These are phyloP conservation scores for Beauveria brongniartii DNA, from an alignment of 2,329 filamentous ascomycete genomes.

Conservation along the genomic window DNA sequence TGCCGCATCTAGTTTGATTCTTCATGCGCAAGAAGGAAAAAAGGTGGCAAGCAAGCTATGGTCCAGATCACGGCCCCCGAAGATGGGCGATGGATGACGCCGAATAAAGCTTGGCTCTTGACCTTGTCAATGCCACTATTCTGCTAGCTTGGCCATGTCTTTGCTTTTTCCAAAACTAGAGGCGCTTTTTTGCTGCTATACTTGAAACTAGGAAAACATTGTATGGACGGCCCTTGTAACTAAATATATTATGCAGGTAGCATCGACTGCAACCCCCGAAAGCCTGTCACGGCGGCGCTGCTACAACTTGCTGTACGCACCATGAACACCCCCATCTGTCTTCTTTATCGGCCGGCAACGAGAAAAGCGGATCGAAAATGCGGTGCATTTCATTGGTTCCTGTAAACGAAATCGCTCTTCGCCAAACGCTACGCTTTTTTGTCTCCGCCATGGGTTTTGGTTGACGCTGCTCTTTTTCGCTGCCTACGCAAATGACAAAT, in stretches of 20 bases:
- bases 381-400: neutral
- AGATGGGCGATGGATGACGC: neutral
- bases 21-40: no score
- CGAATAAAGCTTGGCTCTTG: neutral
- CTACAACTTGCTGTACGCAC: no score
- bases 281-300: no score
- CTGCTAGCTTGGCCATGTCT: neutral
- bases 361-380: no score
- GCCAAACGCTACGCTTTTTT: neutral
- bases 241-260: no score
- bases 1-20: no score
- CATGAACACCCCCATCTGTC: neutral
- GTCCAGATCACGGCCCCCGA: neutral
- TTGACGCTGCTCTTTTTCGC: neutral
- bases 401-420: neutral
- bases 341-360: neutral
- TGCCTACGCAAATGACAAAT: no score
- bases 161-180: neutral
- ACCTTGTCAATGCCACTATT: neutral
- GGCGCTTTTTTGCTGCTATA: no score
- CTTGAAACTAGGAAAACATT: no score
- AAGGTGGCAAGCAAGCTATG: neutral
- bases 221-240: no score
- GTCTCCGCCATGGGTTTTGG: neutral
- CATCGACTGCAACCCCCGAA: no score